phyloP scores from a whole-genome alignment of 2,329 filamentous ascomycete genomes.

The Fusarium buharicum region DNA sequence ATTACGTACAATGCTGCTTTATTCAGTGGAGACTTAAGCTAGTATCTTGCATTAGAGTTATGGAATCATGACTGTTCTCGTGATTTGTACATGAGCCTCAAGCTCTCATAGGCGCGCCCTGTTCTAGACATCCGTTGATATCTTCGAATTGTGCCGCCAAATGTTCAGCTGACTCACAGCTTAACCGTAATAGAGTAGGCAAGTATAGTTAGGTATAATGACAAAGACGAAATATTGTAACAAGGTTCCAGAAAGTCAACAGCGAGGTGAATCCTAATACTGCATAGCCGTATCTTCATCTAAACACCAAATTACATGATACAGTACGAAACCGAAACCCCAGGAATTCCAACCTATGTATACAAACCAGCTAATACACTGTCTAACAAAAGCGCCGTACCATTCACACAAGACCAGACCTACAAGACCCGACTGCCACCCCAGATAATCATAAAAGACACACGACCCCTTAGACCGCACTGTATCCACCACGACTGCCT shows the following conservation, averaged over 20 bases:
- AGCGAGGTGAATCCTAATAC: slow-evolving; percentile 5
- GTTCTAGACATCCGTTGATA: background rate
- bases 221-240: too few species aligned
- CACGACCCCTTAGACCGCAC: slow-evolving; percentile 76
- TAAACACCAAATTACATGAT: slow-evolving; percentile 36
- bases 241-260: background rate
- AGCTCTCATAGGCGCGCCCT: background rate
- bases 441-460: slow-evolving; percentile 7
- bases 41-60: too few species aligned
- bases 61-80: background rate
- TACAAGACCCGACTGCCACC: background rate
- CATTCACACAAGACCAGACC: slow-evolving; percentile 6
- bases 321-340: slow-evolving; percentile 20
- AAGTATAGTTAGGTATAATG: too few species aligned
- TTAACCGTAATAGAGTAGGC: background rate
- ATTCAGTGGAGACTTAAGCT: background rate
- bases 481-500: slow-evolving; percentile 90
- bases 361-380: slow-evolving; percentile 41
- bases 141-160: too few species aligned
- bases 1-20: background rate
- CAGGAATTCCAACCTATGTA: slow-evolving; percentile 37
- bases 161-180: slow-evolving; percentile 1
- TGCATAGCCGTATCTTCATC: slow-evolving; percentile 22
- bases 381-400: slow-evolving; percentile 45
- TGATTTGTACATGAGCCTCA: background rate